Base-by-base conservation (phyloP, 768 basidiomycete species). In the Hericium coralloides region DNA sequence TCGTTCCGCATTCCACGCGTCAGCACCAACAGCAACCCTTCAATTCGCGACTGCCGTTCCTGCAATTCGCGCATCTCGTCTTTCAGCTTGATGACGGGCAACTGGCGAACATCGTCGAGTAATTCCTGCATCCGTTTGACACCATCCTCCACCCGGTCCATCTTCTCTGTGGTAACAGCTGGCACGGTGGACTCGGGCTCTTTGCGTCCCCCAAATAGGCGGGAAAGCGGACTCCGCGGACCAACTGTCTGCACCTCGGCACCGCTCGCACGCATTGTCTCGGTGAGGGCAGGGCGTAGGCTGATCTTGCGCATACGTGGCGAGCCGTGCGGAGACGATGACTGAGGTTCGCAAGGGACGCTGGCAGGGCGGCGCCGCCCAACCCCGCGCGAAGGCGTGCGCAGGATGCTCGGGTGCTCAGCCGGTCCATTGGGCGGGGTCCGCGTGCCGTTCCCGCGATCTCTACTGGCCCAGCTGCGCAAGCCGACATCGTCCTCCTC, bases 21-120 rank as follows among this genome's bases (percentile, higher is more conserved):
- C 59, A 92, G 74, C 70, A 79, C 79, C 53, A 89, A 66, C 43
- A 92, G 62, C 45, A 92, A 71, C 52, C 79, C 79, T 68, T 92
- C 89, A 59, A 92, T 92, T 38, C 89, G 79, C 17, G 83, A 82
- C 71, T 91, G 89, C 49, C 86, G 84, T 56, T 88, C 70, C 67
- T 88, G 87, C 26, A 92, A 69, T 66, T 92, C 90, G 66, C 83
- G 89, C 80, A 93, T 86, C 68, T 92, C 89, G 2, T 86, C 85
- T 68, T 81, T 85, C 38, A 93, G 71, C 59, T 70, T 77, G 38
- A 79, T 76, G 18, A 89, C 79, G 7, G 89, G 88, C 59, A 89
- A 60, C 45, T 79, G 76, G 31, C 76, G 76, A 48, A 87, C 76
- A 52, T 83, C 81, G 49, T 88, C 85, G 57, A 90, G 64, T 57